These are phyloP conservation scores for Ascochyta pisi DNA, from an alignment of 2,329 filamentous ascomycete species.

Conservation along the genomic window DNA sequence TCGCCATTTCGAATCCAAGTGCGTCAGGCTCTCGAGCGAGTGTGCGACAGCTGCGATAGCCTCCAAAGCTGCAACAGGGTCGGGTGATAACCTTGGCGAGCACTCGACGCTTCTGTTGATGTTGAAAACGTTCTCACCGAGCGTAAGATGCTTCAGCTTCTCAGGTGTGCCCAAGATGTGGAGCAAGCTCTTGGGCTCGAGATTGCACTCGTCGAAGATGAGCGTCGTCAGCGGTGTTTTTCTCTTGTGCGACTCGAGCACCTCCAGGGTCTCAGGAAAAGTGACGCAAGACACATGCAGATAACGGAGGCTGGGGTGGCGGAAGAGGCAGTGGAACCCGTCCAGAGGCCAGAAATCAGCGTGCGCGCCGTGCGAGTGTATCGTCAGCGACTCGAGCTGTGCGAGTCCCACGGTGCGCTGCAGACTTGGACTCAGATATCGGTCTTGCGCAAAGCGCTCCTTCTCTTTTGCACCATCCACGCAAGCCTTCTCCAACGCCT, in stretches of 20 bases:
- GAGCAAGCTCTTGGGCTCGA: constrained; percentile 31
- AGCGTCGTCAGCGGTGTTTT: constrained; percentile 42
- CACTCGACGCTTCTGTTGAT: constrained; percentile 19
- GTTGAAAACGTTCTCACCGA: constrained; percentile 46
- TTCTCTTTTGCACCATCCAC: constrained; percentile 24
- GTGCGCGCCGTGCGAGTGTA: constrained; percentile 43
- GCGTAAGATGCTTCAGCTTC: constrained; percentile 38
- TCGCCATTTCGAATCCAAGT: constrained; percentile 36
- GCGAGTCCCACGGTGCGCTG: constrained; percentile 34
- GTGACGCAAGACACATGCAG: constrained; percentile 44
- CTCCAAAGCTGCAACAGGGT: constrained; percentile 26
- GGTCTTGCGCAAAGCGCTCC: constrained; percentile 21
- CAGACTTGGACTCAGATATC: constrained; percentile 17
- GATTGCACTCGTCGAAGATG: constrained; percentile 46
- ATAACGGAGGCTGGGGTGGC: constrained; percentile 41
- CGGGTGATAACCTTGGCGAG: constrained; percentile 25
- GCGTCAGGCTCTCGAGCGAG: constrained; percentile 39
- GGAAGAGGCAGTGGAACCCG: constrained; percentile 44
- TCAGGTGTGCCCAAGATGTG: constrained; percentile 40
- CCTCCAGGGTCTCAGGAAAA: constrained; percentile 27
- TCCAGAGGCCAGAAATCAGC: constrained; percentile 44
- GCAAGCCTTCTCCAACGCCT: constrained; percentile 36
- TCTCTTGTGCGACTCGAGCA: constrained; percentile 26
- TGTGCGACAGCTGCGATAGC: constrained; percentile 40
- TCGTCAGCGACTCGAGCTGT: constrained; percentile 38